Evolutionary conservation across 805 yeast genomes (phyloP).

Genomic region (Monosporozyma unispora): DNA sequence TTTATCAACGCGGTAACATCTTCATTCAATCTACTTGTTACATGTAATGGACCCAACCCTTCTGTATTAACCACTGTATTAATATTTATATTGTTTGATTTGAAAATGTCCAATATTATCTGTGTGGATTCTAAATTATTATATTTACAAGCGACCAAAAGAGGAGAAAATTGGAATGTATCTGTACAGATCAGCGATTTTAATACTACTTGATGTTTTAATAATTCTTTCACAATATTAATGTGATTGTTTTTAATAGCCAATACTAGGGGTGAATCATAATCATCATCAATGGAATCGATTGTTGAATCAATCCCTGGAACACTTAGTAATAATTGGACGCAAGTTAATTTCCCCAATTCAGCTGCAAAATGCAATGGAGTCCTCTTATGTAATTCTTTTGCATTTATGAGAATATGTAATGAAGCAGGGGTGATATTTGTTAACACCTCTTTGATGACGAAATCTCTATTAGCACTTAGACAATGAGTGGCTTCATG

Average conservation of each 20-base stretch:
- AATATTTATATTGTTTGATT: slow-evolving; percentile 3
- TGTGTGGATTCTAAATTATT: slow-evolving; percentile 69
- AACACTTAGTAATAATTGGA: slow-evolving; percentile 30
- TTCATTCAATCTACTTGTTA: slow-evolving; percentile 73
- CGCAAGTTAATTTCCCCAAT: slow-evolving; percentile 39
- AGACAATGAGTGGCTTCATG: slow-evolving; percentile 51
- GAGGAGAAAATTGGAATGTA: slow-evolving; percentile 43
- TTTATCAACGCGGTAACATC: slow-evolving; percentile 53
- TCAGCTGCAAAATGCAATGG: slow-evolving; percentile 85
- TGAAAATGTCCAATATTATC: slow-evolving; percentile 39
- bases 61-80: slow-evolving; percentile 55
- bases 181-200: background rate
- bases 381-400: slow-evolving; percentile 65
- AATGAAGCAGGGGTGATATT: slow-evolving; percentile 15
- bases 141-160: slow-evolving; percentile 80
- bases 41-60: slow-evolving; percentile 81
- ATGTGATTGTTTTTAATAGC: slow-evolving; percentile 65
- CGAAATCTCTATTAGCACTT: slow-evolving; percentile 21
- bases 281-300: slow-evolving; percentile 53
- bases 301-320: slow-evolving; percentile 12
- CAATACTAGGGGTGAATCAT: slow-evolving; percentile 73
- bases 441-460: slow-evolving; percentile 19
- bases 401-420: slow-evolving; percentile 29
- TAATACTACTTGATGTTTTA: slow-evolving; percentile 34
- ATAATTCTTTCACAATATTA: slow-evolving; percentile 38